These are phyloP conservation scores for Paxillus rubicundulus DNA, from an alignment of 768 basidiomycete species.

Conservation along the genomic window DNA sequence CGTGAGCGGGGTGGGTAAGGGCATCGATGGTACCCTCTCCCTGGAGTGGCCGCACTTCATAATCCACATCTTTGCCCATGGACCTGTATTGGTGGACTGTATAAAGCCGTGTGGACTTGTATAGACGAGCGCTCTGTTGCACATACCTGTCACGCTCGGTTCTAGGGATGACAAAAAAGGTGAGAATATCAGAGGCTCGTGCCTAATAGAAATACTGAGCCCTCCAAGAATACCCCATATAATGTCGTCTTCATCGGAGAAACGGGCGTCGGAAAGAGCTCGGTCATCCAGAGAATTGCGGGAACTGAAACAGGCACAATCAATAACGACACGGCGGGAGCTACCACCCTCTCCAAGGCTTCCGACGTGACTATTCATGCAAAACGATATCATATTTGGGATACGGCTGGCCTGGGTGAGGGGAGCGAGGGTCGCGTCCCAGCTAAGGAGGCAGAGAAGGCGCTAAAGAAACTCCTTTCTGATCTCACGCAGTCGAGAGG, in stretches of 20 bases:
- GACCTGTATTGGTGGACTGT: no score
- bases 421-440: conserved; percentile 19
- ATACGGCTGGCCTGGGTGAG: conserved; percentile 26
- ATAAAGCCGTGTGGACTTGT: no score
- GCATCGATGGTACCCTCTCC: no score
- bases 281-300: conserved; percentile 22
- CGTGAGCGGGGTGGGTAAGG: no score
- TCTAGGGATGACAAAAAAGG: no score
- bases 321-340: conserved; percentile 22
- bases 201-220: no score
- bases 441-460: conserved; percentile 21
- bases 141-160: no score
- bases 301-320: conserved; percentile 8
- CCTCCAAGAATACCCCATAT: conserved; percentile 2
- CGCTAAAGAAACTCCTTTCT: conserved; percentile 29
- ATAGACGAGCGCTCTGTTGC: no score
- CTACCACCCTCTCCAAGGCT: conserved; percentile 11
- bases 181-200: no score
- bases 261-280: conserved; percentile 24
- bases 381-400: conserved; percentile 20
- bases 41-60: no score
- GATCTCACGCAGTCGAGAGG: conserved; percentile 10
- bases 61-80: no score
- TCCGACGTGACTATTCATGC: conserved; percentile 8
- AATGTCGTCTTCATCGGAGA: conserved; percentile 22